phyloP scores from a whole-genome alignment of 208 protist genomes.

The Acanthamoeba castellanii region DNA sequence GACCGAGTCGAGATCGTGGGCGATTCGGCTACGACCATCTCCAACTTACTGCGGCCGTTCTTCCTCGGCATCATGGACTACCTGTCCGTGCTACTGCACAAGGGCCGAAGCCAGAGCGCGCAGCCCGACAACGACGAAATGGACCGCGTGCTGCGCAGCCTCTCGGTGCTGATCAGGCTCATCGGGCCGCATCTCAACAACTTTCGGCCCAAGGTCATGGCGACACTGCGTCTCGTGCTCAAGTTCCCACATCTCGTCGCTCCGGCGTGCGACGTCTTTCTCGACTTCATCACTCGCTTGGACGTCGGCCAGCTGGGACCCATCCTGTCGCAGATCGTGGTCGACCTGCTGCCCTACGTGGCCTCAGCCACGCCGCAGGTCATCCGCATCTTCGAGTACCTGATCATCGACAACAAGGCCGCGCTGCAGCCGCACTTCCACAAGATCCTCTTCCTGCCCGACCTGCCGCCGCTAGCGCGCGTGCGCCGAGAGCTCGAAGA shows the following conservation, averaged over 20 bases:
- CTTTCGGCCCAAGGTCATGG: constrained; percentile 83
- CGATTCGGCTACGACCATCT: background rate
- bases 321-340: constrained; percentile 79
- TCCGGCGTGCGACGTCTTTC: constrained; percentile 75
- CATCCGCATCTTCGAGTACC: constrained; percentile 75
- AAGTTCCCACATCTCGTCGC: constrained; percentile 37
- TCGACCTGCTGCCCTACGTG: constrained; percentile 63
- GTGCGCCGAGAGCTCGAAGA: constrained; percentile 43
- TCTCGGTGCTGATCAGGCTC: constrained; percentile 60
- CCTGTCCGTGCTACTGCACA: constrained; percentile 31
- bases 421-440: constrained; percentile 73
- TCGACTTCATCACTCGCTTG: constrained; percentile 75
- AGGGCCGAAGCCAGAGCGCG: background rate
- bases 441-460: constrained; percentile 79
- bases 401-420: constrained; percentile 73
- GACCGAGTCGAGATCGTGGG: background rate
- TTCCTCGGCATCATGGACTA: constrained; percentile 72
- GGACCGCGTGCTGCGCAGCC: constrained; percentile 65
- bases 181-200: constrained; percentile 55
- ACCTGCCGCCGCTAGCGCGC: constrained; percentile 28
- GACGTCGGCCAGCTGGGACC: constrained; percentile 75
- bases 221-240: constrained; percentile 70
- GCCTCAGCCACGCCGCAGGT: background rate
- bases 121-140: constrained; percentile 60
- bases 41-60: constrained; percentile 29